phyloP scores from a whole-genome alignment of 2,329 filamentous ascomycete genomes.

The Cytospora mali region DNA sequence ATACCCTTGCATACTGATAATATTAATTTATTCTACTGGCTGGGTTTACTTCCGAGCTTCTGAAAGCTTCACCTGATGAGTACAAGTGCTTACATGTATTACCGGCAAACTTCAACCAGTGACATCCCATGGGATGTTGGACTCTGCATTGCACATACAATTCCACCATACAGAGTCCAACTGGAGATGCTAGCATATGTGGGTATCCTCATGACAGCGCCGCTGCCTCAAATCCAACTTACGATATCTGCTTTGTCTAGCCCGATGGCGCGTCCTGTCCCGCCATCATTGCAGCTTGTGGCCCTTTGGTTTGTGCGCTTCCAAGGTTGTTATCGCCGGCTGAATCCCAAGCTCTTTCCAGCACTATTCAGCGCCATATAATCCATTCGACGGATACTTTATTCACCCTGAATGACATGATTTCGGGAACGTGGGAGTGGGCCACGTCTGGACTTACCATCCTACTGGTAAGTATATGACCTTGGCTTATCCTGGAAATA shows the following conservation, averaged over 20 bases:
- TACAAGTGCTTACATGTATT: too few relatives aligned
- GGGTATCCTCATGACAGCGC: background rate
- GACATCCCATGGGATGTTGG: too few relatives aligned
- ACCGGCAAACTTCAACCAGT: too few relatives aligned
- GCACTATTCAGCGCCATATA: background rate
- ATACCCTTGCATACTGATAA: too few relatives aligned
- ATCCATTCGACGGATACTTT: background rate
- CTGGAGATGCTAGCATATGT: constrained; percentile 35
- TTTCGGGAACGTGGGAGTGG: background rate
- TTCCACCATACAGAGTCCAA: too few relatives aligned
- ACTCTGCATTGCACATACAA: too few relatives aligned
- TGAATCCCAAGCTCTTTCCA: constrained; percentile 37
- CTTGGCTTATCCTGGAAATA: background rate
- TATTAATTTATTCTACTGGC: too few relatives aligned
- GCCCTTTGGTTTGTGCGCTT: constrained; percentile 45
- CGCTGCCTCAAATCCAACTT: constrained; percentile 32
- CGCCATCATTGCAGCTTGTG: constrained; percentile 46
- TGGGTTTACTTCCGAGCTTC: too few relatives aligned
- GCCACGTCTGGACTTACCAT: background rate
- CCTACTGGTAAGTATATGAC: background rate
- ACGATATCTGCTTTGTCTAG: constrained; percentile 41
- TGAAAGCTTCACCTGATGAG: too few relatives aligned
- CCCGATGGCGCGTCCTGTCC: constrained; percentile 46
- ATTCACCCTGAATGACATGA: background rate
- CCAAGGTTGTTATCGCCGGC: constrained; percentile 37